These are phyloP conservation scores for Alloteropsis semialata DNA, from an alignment of 176 grass and related monocot species.

Conservation along the genomic window DNA sequence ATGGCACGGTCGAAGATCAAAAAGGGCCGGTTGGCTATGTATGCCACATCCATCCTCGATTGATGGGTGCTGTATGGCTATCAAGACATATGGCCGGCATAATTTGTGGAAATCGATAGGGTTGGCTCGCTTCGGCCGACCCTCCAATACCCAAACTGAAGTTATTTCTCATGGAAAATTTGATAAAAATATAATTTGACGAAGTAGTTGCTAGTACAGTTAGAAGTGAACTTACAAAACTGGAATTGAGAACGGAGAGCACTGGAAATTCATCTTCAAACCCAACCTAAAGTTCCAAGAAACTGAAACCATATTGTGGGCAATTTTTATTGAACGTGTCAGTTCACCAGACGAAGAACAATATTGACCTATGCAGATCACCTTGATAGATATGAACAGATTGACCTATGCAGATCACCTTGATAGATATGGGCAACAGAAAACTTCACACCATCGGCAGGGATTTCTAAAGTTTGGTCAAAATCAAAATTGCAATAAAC, in stretches of 20 bases:
- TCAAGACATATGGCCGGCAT: constrained; percentile 99
- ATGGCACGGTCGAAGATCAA: fast-evolving
- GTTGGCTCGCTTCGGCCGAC: constrained; percentile 88
- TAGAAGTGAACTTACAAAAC: no score
- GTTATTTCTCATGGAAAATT: no score
- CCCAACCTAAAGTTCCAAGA: background rate
- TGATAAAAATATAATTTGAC: no score
- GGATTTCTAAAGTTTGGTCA: background rate
- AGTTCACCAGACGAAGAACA: background rate
- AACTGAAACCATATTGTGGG: background rate
- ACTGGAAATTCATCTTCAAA: no score
- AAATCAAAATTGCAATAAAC: background rate
- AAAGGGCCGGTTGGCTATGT: constrained; percentile 89
- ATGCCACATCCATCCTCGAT: constrained; percentile 71
- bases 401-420: background rate
- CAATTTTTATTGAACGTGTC: background rate
- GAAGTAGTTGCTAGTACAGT: no score
- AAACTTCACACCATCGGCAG: background rate
- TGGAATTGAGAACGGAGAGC: no score
- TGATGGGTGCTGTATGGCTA: constrained; percentile 95
- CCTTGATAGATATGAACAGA: background rate
- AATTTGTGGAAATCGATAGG: constrained; percentile 67
- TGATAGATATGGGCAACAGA: background rate
- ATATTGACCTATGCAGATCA: background rate
- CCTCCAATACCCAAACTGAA: background rate